Percentiles rank a stretch among this genome's conserved stretches.
Conservation (phyloP, 495 filamentous ascomycete genomes). For the Hypoxylon lienhwacheense region DNA sequence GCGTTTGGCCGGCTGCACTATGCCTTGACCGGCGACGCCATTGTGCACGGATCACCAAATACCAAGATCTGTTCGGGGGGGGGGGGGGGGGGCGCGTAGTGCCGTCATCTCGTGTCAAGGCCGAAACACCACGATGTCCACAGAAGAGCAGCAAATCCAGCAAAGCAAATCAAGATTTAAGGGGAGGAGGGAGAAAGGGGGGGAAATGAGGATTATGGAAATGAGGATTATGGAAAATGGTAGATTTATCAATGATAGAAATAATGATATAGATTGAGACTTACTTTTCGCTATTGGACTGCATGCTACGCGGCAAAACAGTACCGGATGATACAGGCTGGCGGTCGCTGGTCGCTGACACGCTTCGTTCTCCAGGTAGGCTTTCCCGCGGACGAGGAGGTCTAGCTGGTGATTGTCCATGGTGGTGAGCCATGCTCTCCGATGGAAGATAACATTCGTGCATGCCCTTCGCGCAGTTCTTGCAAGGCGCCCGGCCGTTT, state of each 20-base stretch:
- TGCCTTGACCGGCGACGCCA: constrained; percentile 30
- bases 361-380: constrained; percentile 49
- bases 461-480: constrained; percentile 58
- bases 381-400: constrained; percentile 46
- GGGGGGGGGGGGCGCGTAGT: constrained; percentile 22
- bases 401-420: constrained; percentile 47
- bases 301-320: constrained; percentile 48
- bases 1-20: constrained; percentile 28
- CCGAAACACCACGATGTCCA: constrained; percentile 23
- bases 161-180: too few relatives aligned
- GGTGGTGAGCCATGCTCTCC: constrained; percentile 52
- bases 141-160: constrained; percentile 5
- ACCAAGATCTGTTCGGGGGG: constrained; percentile 25
- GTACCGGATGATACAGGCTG: constrained; percentile 44
- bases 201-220: constrained; percentile 1
- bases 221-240: neutral
- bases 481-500: constrained; percentile 53
- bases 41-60: constrained; percentile 27
- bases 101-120: constrained; percentile 28
- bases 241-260: constrained; percentile 1
- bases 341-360: constrained; percentile 49
- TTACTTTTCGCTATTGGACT: constrained; percentile 51
- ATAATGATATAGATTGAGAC: constrained; percentile 27
- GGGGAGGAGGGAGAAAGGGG: neutral
- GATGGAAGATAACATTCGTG: constrained; percentile 58